Evolutionary conservation across 2,329 filamentous ascomycete genomes (phyloP).

Genomic region (Celoporthe dispersa): DNA sequence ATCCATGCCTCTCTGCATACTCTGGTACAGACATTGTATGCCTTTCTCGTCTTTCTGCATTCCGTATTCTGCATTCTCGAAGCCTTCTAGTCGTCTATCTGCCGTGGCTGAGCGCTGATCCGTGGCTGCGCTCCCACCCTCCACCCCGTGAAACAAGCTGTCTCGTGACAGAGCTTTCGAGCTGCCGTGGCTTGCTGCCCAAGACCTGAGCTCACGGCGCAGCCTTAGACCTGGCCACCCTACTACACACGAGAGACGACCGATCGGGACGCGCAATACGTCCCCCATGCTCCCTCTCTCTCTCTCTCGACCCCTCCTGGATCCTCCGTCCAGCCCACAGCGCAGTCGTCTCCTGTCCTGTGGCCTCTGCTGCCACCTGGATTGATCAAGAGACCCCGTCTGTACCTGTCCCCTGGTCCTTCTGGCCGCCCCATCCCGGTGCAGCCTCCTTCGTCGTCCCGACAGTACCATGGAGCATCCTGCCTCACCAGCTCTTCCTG

Average conservation of each 20-base stretch:
- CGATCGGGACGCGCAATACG: background rate
- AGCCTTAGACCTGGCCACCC: background rate
- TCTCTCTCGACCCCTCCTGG: background rate
- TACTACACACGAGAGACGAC: background rate
- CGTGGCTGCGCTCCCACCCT: background rate
- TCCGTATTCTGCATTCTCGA: background rate
- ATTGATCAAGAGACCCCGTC: background rate
- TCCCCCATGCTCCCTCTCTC: background rate
- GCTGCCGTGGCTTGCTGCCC: constrained; percentile 12
- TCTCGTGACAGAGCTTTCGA: constrained; percentile 7
- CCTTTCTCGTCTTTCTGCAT: background rate
- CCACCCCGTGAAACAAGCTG: background rate
- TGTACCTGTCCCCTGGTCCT: background rate
- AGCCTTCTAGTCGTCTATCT: background rate
- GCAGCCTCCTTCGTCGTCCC: background rate
- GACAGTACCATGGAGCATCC: background rate
- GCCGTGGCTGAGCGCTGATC: background rate
- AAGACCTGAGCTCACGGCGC: background rate
- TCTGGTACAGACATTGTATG: background rate
- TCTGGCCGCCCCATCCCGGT: background rate
- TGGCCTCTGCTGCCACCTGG: background rate
- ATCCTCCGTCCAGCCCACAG: background rate
- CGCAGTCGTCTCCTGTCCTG: background rate
- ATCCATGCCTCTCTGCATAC: background rate
- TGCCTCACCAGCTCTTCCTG: constrained; percentile 4